Conservation (phyloP, 2,329 filamentous ascomycete genomes). For the Incumbomyces lentus region DNA sequence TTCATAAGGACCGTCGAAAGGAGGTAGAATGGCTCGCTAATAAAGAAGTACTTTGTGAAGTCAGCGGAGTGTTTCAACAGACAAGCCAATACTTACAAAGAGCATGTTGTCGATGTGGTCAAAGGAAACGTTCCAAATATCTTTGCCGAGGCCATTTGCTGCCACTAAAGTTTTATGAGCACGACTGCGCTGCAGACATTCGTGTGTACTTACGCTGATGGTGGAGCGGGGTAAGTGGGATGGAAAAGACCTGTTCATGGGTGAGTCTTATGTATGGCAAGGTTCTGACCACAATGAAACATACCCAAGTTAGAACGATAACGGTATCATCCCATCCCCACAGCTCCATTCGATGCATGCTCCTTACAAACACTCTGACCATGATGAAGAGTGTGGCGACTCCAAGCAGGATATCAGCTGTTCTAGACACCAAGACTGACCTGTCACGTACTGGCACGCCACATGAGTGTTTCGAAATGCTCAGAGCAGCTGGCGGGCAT, state of each 20-base stretch:
- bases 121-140: slow-evolving; percentile 37
- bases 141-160: slow-evolving; percentile 31
- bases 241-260: too few relatives aligned
- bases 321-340: slow-evolving; percentile 33
- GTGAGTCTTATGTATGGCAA: too few relatives aligned
- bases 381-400: not conserved
- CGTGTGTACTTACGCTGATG: too few relatives aligned
- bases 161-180: not conserved
- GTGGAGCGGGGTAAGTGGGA: too few relatives aligned
- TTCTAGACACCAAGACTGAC: too few relatives aligned
- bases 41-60: slow-evolving; percentile 1
- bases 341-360: slow-evolving; percentile 25
- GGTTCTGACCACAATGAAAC: too few relatives aligned
- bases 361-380: slow-evolving; percentile 23
- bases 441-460: too few relatives aligned
- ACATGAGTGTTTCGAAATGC: too few relatives aligned
- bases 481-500: slow-evolving; percentile 27
- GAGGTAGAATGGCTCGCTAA: slow-evolving; percentile 36
- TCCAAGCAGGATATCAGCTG: too few relatives aligned
- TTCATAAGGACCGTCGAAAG: slow-evolving; percentile 30
- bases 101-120: slow-evolving; percentile 34
- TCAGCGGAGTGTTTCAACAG: too few relatives aligned
- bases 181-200: too few relatives aligned
- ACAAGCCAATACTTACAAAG: slow-evolving; percentile 12
- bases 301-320: slow-evolving; percentile 17